Evolutionary conservation across 208 protist species (phyloP).

Genomic region (Lotmaria passim): DNA sequence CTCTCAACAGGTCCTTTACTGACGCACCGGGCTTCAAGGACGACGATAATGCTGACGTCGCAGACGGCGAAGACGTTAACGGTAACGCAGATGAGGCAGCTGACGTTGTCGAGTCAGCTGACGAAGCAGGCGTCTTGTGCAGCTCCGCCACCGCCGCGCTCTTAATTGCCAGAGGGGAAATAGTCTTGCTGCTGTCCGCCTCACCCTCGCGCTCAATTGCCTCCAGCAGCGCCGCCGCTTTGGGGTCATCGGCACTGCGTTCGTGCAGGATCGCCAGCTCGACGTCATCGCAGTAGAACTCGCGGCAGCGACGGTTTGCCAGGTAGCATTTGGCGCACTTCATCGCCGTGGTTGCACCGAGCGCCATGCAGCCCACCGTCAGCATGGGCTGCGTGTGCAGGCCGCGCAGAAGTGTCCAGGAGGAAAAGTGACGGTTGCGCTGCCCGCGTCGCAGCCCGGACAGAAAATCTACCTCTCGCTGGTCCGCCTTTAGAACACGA

Average conservation of each 20-base stretch:
- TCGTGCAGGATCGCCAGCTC: slow-evolving; percentile 57
- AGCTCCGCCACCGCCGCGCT: slow-evolving; percentile 8
- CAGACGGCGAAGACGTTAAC: too few relatives aligned
- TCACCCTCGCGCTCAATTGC: background rate
- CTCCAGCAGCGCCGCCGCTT: slow-evolving; percentile 11
- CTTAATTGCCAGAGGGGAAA: slow-evolving; percentile 12
- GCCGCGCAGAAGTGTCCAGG: slow-evolving; percentile 61
- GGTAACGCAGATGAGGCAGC: background rate
- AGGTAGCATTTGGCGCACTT: slow-evolving; percentile 76
- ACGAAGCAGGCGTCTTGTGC: background rate
- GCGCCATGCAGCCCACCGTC: slow-evolving; percentile 69
- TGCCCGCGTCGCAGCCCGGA: slow-evolving; percentile 42
- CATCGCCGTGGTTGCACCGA: slow-evolving; percentile 59
- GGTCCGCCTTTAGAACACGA: slow-evolving; percentile 53
- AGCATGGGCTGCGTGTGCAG: slow-evolving; percentile 77
- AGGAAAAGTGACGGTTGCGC: slow-evolving; percentile 42
- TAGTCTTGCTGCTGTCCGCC: background rate
- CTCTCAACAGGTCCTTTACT: background rate
- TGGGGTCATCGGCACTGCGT: slow-evolving; percentile 28
- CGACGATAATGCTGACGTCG: background rate
- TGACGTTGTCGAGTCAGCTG: background rate
- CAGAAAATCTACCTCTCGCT: slow-evolving; percentile 51
- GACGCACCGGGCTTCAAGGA: background rate
- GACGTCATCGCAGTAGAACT: slow-evolving; percentile 80
- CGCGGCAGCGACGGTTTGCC: slow-evolving; percentile 66